Evolutionary conservation across 257 asterid genomes (phyloP).

Genomic region (Solanum piurae): DNA sequence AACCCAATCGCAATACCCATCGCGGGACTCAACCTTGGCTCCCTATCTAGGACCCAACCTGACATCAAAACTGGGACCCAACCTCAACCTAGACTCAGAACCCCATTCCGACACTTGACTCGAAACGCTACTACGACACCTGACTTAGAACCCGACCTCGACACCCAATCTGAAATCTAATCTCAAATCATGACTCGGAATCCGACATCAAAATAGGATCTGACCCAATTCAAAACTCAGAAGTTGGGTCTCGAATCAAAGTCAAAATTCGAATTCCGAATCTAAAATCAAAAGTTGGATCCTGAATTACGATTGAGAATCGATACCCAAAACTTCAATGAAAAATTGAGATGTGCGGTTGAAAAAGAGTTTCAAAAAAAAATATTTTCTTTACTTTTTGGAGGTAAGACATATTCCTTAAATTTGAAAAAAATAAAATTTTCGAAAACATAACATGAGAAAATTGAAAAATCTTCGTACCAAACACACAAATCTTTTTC

Average conservation of each 20-base stretch:
- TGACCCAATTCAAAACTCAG: background rate
- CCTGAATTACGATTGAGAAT: no score
- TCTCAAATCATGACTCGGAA: background rate
- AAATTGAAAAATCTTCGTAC: background rate
- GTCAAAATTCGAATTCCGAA: fast-evolving
- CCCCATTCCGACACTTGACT: background rate
- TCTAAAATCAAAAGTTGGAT: background rate
- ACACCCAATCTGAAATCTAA: background rate
- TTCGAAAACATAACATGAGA: background rate
- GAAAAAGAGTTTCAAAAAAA: background rate
- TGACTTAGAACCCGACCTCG: background rate
- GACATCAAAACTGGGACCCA: background rate
- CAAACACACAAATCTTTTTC: background rate
- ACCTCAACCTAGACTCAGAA: background rate
- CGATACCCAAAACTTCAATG: background rate
- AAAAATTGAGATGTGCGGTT: background rate
- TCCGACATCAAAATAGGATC: background rate
- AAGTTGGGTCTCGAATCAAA: background rate
- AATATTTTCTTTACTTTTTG: no score
- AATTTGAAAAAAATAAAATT: no score
- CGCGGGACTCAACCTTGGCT: background rate
- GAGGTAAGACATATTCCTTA: background rate
- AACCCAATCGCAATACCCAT: background rate
- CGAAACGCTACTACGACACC: background rate
- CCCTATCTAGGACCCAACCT: background rate